These are phyloP conservation scores for Coriaria nepalensis DNA, from an alignment of 306 rosid genomes.

Conservation along the genomic window DNA sequence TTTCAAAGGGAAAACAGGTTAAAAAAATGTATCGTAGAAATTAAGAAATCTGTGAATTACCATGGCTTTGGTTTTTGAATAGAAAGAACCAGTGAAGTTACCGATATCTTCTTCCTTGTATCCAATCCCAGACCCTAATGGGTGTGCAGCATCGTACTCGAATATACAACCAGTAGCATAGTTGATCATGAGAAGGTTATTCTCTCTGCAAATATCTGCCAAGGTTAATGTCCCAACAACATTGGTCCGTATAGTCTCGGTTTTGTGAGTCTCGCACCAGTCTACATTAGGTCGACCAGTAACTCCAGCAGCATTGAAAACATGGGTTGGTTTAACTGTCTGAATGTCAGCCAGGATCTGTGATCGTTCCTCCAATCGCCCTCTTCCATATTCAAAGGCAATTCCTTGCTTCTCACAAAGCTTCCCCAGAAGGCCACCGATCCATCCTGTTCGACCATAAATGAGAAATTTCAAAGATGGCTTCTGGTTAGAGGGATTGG, in stretches of 20 bases:
- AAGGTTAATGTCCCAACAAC: constrained; percentile 31
- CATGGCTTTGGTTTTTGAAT: constrained; percentile 39
- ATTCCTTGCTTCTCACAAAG: constrained; percentile 36
- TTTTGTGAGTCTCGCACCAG: constrained; percentile 41
- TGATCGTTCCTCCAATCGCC: constrained; percentile 32
- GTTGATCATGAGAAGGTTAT: constrained; percentile 27
- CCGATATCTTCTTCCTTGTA: constrained; percentile 28
- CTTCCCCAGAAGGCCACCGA: constrained; percentile 39
- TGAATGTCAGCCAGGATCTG: constrained; percentile 31
- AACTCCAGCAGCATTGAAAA: constrained; percentile 41
- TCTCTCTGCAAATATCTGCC: constrained; percentile 35
- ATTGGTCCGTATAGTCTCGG: constrained; percentile 28
- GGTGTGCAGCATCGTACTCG: constrained; percentile 28
- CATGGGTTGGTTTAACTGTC: constrained; percentile 35
- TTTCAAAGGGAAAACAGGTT: constrained; percentile 4
- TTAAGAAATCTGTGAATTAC: constrained; percentile 7
- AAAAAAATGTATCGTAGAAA: neutral
- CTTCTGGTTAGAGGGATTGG: constrained; percentile 15
- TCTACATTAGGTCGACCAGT: constrained; percentile 36
- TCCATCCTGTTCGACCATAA: constrained; percentile 44
- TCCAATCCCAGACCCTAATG: constrained; percentile 23
- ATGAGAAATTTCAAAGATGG: constrained; percentile 34
- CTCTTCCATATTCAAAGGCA: constrained; percentile 30
- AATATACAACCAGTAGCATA: constrained; percentile 34
- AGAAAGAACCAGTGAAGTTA: constrained; percentile 26